Base-by-base conservation (phyloP, 2,329 filamentous ascomycete species). In the Fusarium sulawesiense region DNA sequence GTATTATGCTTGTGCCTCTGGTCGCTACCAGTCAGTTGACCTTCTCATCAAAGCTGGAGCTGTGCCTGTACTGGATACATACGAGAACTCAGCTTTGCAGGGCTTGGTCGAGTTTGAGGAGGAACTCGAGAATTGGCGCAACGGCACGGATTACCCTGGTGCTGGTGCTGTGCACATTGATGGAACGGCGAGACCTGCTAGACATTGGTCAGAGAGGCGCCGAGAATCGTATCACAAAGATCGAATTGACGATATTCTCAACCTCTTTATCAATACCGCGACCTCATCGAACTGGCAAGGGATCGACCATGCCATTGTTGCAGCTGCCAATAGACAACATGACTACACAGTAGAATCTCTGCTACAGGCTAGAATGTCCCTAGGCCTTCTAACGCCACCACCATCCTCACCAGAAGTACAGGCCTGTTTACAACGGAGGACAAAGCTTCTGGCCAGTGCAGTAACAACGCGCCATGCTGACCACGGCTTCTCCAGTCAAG, bases 11-110 rank as follows among this genome's bases (percentile, higher is more conserved):
- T 75, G 68, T 30, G 58, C 49, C 10, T 74, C 75, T 1, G 78
- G 74, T 7, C 48, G 70, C 3, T 72, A 70, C 0, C 76, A 79
- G 44, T 72, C 67, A 2, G 78, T 78, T 1, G 37, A 60, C 0
- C 61, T 79, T 16, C 54, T 80, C 1, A 68, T 79, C 6, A 53
- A 68, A 2, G 76, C 75, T 1, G 77, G 73, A 4, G 76, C 73
- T 1, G 72, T 72, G 16, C 51, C 64, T 2, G 53, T 61, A 0
- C 70, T 72, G 11, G 69, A 76, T 21, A 34, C 57, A 3, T 63
- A 75, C 9, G 49, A 69, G 27, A 20, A 21, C 4, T 59, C 58
- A 5, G 20, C 54, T 1, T 1, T 61, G 3, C 16, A 20, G 2
- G 54, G 58, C 0, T 45, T 13, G 1, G 45, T 27, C 3, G 40